A percentile compares a stretch with the other conserved stretches of the same genome.
These are phyloP conservation scores for Silene latifolia DNA, from an alignment of 148 eudicot species.

Conservation along the genomic window DNA sequence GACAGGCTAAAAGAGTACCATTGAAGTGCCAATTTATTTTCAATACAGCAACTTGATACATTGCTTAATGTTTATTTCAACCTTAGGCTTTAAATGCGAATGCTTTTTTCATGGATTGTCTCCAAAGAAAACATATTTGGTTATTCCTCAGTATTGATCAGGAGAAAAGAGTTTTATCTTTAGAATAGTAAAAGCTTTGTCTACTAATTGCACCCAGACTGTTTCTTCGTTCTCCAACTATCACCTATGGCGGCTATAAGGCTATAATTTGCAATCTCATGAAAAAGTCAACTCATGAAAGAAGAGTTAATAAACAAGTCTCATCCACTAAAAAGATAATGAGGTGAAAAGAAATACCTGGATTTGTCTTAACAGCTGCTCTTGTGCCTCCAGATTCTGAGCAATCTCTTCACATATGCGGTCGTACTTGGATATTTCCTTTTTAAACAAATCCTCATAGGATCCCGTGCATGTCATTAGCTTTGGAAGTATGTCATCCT, in stretches of 20 bases:
- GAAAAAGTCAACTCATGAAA: no score
- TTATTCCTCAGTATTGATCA: no score
- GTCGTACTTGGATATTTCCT: slow-evolving; percentile 85
- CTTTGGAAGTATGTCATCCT: slow-evolving; percentile 98
- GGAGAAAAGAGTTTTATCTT: background rate
- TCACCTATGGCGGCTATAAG: no score
- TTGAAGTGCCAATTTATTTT: background rate
- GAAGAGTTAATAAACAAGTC: background rate
- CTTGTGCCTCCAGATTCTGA: slow-evolving; percentile 80
- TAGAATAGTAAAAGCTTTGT: background rate
- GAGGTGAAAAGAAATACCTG: slow-evolving; percentile 46
- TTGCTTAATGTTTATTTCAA: no score
- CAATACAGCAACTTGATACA: background rate
- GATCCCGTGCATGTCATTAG: slow-evolving; percentile 92
- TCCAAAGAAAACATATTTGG: no score
- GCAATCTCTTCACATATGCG: slow-evolving; percentile 73
- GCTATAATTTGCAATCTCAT: no score
- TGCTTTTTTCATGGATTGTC: no score
- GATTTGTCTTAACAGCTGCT: slow-evolving; percentile 69
- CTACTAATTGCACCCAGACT: background rate
- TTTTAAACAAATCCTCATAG: slow-evolving; percentile 90
- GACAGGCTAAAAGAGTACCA: no score
- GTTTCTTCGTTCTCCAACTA: background rate
- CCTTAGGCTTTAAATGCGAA: background rate
- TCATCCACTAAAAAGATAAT: background rate